phyloP scores from a whole-genome alignment of 2,329 filamentous ascomycete genomes.

The Neonectria ditissima region DNA sequence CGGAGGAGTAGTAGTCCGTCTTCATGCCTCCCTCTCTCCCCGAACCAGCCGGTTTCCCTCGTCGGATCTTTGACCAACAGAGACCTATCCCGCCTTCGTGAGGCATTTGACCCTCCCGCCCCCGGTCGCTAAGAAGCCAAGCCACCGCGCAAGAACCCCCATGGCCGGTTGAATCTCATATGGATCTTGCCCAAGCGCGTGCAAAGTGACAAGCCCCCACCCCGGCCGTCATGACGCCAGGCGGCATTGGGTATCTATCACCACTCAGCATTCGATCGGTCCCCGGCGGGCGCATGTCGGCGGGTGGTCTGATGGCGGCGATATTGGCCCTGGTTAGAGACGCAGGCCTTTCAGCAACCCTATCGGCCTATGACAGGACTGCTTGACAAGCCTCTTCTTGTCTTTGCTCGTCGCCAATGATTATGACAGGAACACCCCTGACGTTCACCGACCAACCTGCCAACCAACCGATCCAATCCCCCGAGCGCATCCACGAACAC shows the following conservation, averaged over 20 bases:
- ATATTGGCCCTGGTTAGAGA: background rate
- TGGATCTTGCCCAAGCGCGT: constrained; percentile 1
- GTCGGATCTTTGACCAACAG: background rate
- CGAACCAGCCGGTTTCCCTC: constrained; percentile 12
- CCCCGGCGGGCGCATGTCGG: background rate
- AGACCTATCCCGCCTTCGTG: background rate
- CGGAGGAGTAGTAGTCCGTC: constrained; percentile 1
- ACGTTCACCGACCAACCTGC: constrained; percentile 5
- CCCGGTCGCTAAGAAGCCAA: background rate
- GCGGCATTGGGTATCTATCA: constrained; percentile 1
- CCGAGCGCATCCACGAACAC: constrained; percentile 12
- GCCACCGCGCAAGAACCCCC: background rate
- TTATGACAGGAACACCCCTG: background rate
- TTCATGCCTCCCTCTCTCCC: background rate
- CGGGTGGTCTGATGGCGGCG: constrained; percentile 8
- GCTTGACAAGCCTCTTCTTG: constrained; percentile 4
- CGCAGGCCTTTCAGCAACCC: background rate
- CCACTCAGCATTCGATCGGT: background rate
- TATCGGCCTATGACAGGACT: background rate
- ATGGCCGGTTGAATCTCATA: constrained; percentile 2
- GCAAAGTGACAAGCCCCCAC: background rate
- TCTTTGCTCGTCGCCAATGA: background rate
- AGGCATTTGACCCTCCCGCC: background rate
- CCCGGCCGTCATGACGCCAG: constrained; percentile 6
- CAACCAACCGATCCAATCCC: constrained; percentile 6